A percentile compares a stretch with the other conserved stretches of the same genome.
phyloP scores from a whole-genome alignment of 2,329 filamentous ascomycete species.

The Ophiostoma sp. region DNA sequence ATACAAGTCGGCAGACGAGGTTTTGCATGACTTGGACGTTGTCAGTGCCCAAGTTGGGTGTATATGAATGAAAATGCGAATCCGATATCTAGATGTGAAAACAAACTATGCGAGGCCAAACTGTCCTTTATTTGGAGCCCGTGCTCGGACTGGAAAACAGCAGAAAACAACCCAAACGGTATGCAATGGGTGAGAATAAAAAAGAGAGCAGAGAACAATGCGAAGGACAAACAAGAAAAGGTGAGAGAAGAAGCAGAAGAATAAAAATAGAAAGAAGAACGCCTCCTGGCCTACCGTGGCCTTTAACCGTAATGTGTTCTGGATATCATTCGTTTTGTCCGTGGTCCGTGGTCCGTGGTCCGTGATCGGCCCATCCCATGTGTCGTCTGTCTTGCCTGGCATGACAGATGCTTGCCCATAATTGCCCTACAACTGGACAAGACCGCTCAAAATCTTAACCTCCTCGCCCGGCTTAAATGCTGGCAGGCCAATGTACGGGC shows the following conservation, averaged over 20 bases:
- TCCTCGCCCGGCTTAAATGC: slow-evolving; percentile 97
- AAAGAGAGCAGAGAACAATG: background rate
- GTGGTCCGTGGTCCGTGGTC: background rate
- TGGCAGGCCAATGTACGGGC: slow-evolving; percentile 83
- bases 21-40: too few relatives aligned
- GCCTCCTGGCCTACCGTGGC: slow-evolving; percentile 8
- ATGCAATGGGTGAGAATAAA: background rate
- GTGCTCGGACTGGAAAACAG: too few relatives aligned
- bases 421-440: slow-evolving; percentile 63
- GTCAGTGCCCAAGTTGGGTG: too few relatives aligned
- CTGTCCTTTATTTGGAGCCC: too few relatives aligned
- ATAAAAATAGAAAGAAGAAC: background rate
- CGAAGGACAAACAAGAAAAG: background rate
- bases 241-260: background rate
- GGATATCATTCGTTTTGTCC: slow-evolving; percentile 14
- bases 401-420: background rate
- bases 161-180: background rate
- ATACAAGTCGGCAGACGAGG: too few relatives aligned
- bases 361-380: background rate
- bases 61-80: too few relatives aligned
- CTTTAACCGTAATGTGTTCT: slow-evolving; percentile 6
- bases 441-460: slow-evolving; percentile 78
- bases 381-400: background rate
- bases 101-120: too few relatives aligned
- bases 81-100: too few relatives aligned